A percentile compares a stretch with the other conserved stretches of the same genome.
Evolutionary conservation across 2,329 filamentous ascomycete genomes (phyloP).

Genomic region (Fusarium tanahbumbuense): DNA sequence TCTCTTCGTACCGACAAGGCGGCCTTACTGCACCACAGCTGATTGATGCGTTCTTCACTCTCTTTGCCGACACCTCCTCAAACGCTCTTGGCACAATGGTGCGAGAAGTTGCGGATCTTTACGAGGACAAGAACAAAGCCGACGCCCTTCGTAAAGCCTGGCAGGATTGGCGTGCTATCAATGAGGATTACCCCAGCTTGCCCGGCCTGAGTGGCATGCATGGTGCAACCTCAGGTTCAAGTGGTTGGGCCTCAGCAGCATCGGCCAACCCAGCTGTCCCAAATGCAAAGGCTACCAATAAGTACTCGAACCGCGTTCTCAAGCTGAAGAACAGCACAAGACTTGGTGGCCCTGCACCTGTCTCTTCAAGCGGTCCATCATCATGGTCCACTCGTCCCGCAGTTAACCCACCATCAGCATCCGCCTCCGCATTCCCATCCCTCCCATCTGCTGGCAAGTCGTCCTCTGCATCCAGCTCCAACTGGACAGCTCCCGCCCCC

Average conservation of each 20-base stretch:
- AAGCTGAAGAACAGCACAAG: conserved; percentile 70
- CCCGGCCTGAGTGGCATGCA: conserved; percentile 79
- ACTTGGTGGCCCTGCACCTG: conserved; percentile 52
- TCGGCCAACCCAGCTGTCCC: conserved; percentile 64
- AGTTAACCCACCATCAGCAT: conserved; percentile 25
- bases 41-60: conserved; percentile 86
- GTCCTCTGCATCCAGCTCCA: conserved; percentile 45
- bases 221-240: conserved; percentile 66
- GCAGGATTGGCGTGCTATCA: conserved; percentile 96
- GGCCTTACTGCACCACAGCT: conserved; percentile 78
- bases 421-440: conserved; percentile 58
- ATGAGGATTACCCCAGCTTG: conserved; percentile 92
- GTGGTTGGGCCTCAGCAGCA: conserved; percentile 71
- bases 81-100: conserved; percentile 88
- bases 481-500: conserved; percentile 45
- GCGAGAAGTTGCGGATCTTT: conserved; percentile 91
- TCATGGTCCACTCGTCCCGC: conserved; percentile 41
- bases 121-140: conserved; percentile 82
- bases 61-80: conserved; percentile 83
- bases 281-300: conserved; percentile 56
- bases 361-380: conserved; percentile 35
- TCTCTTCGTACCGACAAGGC: conserved; percentile 81
- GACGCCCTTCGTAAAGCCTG: conserved; percentile 82
- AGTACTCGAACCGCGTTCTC: conserved; percentile 66
- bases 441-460: conserved; percentile 50